Evolutionary conservation across 176 grass and related monocot species (phyloP).

Genomic region (Avena eriantha): DNA sequence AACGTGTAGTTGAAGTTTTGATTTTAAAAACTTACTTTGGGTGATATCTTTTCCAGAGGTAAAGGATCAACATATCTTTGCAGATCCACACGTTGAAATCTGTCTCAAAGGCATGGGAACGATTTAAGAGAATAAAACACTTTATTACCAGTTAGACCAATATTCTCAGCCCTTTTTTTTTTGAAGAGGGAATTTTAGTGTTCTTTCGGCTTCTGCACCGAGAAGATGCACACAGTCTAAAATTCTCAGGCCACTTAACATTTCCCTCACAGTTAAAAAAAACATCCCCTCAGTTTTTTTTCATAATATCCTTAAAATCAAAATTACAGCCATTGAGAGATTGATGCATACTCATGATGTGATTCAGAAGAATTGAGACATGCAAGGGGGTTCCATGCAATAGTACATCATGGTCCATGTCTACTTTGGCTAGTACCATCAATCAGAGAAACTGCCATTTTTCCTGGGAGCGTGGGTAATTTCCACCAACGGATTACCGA

Average conservation of each 20-base stretch:
- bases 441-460: not conserved
- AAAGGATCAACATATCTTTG: not conserved
- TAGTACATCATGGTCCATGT: not conserved
- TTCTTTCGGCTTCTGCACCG: no score
- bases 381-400: slow-evolving; percentile 5
- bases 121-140: not conserved
- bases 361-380: not conserved
- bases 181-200: no score
- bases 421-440: not conserved
- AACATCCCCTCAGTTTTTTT: not conserved
- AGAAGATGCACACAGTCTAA: no score
- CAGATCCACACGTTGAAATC: not conserved
- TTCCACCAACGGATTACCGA: not conserved
- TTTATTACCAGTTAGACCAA: not conserved
- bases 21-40: not conserved
- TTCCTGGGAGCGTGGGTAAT: not conserved
- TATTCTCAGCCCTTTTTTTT: not conserved
- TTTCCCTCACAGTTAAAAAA: no score
- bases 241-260: not conserved
- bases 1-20: slow-evolving; percentile 21
- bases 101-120: not conserved
- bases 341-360: slow-evolving; percentile 5
- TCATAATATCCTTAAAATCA: not conserved
- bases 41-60: not conserved
- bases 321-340: not conserved